Evolutionary conservation across 257 asterid species (phyloP), one percentile per base, ranked within the genome.

Genomic region (Leonotis leonurus): DNA sequence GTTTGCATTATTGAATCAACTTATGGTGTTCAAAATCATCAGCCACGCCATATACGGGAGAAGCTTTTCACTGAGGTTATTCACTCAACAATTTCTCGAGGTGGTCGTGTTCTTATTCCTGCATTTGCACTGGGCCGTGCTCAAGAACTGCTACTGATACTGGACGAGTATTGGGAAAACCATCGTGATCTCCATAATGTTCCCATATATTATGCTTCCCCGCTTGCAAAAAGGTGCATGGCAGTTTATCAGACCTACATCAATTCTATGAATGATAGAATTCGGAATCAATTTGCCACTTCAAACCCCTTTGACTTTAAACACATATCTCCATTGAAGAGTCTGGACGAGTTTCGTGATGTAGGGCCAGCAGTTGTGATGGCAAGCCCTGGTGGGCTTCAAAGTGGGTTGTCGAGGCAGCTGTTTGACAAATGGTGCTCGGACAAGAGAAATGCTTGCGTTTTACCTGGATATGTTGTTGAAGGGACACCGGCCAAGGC

Each of bases 51-150:
- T 52, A 76, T 83, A 48, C 77, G 97, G 44, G 99, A 93, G 74
- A 93, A 83, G 69, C 96, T 80, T 29, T 93, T 93, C 61, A 93
- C 99, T 4, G 99, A 93, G 18, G 95, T 78, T 60, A 89, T 93
- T 32, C 91, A 93, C 79, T 21, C 68, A 24, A 85, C 97, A 1
- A 77, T 93, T 40, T 68, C 89, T 58, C 96, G 86, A 73, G 97
- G 99, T 25, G 97, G 99, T 6, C 95, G 97, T 55, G 97, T 93
- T 20, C 75, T 93, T 39, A 93, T 93, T 63, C 99, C 97, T 7
- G 97, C 94, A 44, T 93, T 73, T 65, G 99, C 99, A 64, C 89
- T 89, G 53, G 97, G 99, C 35, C 89, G 99, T 21, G 97, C 99
- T 1, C 99, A 93, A 71, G 99, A 93, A 76, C 77, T 93, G n/a